A percentile compares a stretch with the other conserved stretches of the same genome.
Evolutionary conservation across 2,329 filamentous ascomycete species (phyloP).

Genomic region (Neonectria magnoliae): DNA sequence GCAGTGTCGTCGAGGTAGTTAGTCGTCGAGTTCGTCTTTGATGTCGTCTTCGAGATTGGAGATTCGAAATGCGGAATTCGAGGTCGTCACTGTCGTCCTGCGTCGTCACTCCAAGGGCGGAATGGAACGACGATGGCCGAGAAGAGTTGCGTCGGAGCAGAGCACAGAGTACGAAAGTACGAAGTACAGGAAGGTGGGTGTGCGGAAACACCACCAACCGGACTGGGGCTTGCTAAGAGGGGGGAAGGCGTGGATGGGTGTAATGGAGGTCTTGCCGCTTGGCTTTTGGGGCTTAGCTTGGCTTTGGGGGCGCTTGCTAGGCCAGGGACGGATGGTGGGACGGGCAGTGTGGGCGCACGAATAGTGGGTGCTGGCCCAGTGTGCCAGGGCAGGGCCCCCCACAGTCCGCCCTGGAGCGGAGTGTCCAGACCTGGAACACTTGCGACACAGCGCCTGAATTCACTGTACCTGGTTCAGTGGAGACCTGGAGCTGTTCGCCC

Average conservation of each 20-base stretch:
- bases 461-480: slow-evolving; percentile 20
- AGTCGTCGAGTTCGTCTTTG: slow-evolving; percentile 12
- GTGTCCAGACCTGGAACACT: slow-evolving; percentile 15
- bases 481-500: not conserved
- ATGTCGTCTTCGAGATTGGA: not conserved
- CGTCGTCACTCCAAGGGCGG: slow-evolving; percentile 18
- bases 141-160: slow-evolving; percentile 7
- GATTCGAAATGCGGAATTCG: not conserved
- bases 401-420: slow-evolving; percentile 10
- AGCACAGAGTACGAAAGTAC: slow-evolving; percentile 15
- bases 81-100: slow-evolving; percentile 17
- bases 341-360: slow-evolving; percentile 20
- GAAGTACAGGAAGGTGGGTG: slow-evolving; percentile 1
- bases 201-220: slow-evolving; percentile 7
- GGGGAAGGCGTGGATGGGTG: slow-evolving; percentile 10
- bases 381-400: not conserved
- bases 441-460: slow-evolving; percentile 22
- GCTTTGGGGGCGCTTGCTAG: slow-evolving; percentile 30
- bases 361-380: slow-evolving; percentile 10
- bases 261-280: slow-evolving; percentile 16
- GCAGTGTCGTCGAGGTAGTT: slow-evolving; percentile 16
- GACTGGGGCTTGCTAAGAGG: not conserved
- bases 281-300: slow-evolving; percentile 33
- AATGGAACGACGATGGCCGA: slow-evolving; percentile 10
- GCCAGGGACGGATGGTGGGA: slow-evolving; percentile 28